Evolutionary conservation across 352 stramenopile genomes (phyloP), one percentile per base, ranked within the genome.

Genomic region (Phytophthora aleatoria): DNA sequence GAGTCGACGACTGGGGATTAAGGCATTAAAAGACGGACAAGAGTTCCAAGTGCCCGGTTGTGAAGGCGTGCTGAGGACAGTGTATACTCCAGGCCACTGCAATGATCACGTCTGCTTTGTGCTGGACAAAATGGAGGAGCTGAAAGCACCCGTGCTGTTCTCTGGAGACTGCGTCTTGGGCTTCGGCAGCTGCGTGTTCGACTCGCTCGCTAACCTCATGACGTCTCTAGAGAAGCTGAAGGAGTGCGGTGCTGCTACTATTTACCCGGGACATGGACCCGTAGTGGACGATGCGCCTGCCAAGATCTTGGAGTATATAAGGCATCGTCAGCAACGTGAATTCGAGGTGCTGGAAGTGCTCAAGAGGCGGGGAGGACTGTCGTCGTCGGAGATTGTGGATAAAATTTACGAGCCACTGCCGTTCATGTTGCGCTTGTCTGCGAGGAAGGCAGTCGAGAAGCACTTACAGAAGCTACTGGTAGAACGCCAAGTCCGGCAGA

Each of bases 131-230:
- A 55, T 62, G 15, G 31, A 62, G 0, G 48, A 42, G 4, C 42
- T 75, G 1, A 48, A 70, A 24, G 41, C 45, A 13, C 26, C 41
- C 26, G 49, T 68, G 7, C 59, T 97, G 8, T 95, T 97, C 59
- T 93, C 86, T 1, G 90, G 88, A 50, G 90, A 97, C 64, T 95
- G 88, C 49, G 57, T 97, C 5, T 64, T 97, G 41, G 90, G 90
- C 16, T 77, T 81, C 42, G 89, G 90, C 9, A 97, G 88, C 50
- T 90, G 80, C 57, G 73, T 96, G 45, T 96, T 97, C 45, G 84
- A 95, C 56, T 92, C 91, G 42, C 77, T 97, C 9, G 48, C 54
- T 7, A 76, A 91, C 39, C 89, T 96, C 49, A 92, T 97, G 83
- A 57, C 67, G 24, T 93, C 83, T 16, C 64, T 97, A 9, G 36